These are phyloP conservation scores for Suillus fuscotomentosus DNA, from an alignment of 768 basidiomycete species.

Conservation along the genomic window DNA sequence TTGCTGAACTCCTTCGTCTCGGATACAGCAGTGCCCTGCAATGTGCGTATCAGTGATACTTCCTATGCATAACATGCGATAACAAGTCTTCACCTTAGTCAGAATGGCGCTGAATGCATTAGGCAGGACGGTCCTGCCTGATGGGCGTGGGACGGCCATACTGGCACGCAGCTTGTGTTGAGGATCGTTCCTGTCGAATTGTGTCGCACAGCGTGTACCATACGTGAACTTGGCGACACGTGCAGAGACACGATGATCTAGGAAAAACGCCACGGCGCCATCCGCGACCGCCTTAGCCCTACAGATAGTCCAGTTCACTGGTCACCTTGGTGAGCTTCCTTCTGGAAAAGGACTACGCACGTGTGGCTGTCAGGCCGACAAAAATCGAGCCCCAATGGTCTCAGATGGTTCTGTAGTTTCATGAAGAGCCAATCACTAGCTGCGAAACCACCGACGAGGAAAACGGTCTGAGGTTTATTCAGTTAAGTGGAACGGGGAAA, in stretches of 20 bases:
- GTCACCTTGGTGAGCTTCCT: not conserved
- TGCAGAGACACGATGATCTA: slow-evolving; percentile 40
- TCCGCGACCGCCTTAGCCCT: slow-evolving; percentile 49
- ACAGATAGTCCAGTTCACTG: not conserved
- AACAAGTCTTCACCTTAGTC: slow-evolving; percentile 18
- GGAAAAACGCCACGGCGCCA: slow-evolving; percentile 42
- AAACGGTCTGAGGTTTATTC: slow-evolving; percentile 29
- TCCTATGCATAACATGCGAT: not conserved
- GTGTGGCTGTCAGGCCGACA: slow-evolving; percentile 52
- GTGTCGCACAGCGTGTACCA: slow-evolving; percentile 31
- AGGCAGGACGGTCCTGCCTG: slow-evolving; percentile 31
- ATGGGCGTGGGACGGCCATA: slow-evolving; percentile 28
- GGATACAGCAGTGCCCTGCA: slow-evolving; percentile 27
- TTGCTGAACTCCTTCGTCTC: slow-evolving; percentile 32
- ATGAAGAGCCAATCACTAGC: slow-evolving; percentile 43
- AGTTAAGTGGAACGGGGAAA: not conserved
- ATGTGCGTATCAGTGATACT: not conserved
- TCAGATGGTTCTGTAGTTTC: slow-evolving; percentile 31
- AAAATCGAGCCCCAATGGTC: slow-evolving; percentile 36
- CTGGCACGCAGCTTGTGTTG: slow-evolving; percentile 29
- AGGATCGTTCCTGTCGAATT: slow-evolving; percentile 28
- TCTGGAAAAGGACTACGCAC: slow-evolving; percentile 25
- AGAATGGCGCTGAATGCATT: slow-evolving; percentile 32
- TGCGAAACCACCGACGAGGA: slow-evolving; percentile 46
- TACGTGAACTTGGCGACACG: slow-evolving; percentile 41